Base-by-base conservation (phyloP, 1,139 yeast species). In the Magnusiomyces fungicola region DNA sequence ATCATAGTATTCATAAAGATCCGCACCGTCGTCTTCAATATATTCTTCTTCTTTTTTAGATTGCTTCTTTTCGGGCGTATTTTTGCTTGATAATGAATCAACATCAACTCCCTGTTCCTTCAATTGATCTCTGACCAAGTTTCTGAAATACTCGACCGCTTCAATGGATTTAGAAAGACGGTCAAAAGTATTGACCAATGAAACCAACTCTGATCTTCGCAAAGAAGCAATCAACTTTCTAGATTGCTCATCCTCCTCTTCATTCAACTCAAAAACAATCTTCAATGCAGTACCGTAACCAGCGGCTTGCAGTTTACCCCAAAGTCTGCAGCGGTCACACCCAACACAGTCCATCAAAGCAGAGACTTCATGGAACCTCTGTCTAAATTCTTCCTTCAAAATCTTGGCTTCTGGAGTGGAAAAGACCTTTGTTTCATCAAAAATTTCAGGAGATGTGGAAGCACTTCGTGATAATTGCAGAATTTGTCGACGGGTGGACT, bases 321-420 rank as follows among this genome's bases (percentile, higher is more conserved):
- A 92, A 69, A 94, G 73, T 62, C 97, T 79, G 67, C 98, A 92
- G 64, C 97, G 77, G 66, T 92, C 98, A 70, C 98, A 92, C 36
- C 96, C 97, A 45, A 92, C 97, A 72, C 98, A 92, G 67, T 92
- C 96, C 97, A 94, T 92, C 47, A 92, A 80, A 47, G 87, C 84
- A 30, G 95, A 83, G 32, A 92, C 95, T 64, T 92, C 94, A 63
- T 81, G 81, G 67, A 92, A 94, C 52, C 95, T 81, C 41, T 78
- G 68, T 56, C 94, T 77, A 69, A 92, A 90, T 61, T 92, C 97
- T 55, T 83, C 81, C 58, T 86, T 83, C 53, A 85, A 70, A 19
- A 73, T 61, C 27, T 58, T 58, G 47, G 76, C 74, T 55, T 78
- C 74, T 54, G 64, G 81, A 66, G 65, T 55, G 7, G 64, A 56